Conservation (phyloP, 139 green algal species). For the Chlorella sp. region DNA sequence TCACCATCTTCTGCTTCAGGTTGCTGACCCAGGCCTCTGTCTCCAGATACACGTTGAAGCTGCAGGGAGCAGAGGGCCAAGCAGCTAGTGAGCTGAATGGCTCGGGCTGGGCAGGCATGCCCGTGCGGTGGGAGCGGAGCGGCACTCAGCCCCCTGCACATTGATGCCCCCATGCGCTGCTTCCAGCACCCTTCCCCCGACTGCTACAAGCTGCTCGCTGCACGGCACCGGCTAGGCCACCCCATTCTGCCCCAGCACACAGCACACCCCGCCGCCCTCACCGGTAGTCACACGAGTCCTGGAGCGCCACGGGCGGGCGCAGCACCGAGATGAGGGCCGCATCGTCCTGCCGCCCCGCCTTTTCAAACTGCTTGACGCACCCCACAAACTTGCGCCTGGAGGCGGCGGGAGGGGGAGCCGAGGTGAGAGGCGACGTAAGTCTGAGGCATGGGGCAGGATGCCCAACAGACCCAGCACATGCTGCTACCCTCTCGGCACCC, state of each 20-base stretch:
- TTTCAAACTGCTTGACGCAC: slow-evolving; percentile 16
- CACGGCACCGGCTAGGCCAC: too few species aligned
- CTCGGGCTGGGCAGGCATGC: background rate
- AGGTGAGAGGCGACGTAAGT: background rate
- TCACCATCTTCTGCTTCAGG: slow-evolving; percentile 52
- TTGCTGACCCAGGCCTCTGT: slow-evolving; percentile 45
- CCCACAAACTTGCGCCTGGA: slow-evolving; percentile 32
- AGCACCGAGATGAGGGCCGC: slow-evolving; percentile 37
- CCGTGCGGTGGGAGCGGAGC: too few species aligned
- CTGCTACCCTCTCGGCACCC: background rate
- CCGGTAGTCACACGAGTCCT: slow-evolving; percentile 43
- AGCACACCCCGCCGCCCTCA: background rate
- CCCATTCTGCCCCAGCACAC: too few species aligned
- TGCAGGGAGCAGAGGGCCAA: background rate
- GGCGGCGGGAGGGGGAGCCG: too few species aligned
- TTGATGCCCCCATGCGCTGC: too few species aligned
- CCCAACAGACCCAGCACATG: background rate
- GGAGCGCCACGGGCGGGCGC: slow-evolving; percentile 19
- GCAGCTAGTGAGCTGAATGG: background rate
- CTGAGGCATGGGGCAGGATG: background rate
- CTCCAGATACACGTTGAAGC: slow-evolving; percentile 55
- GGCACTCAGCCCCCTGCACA: too few species aligned
- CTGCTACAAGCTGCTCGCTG: too few species aligned
- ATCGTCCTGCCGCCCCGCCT: slow-evolving; percentile 19
- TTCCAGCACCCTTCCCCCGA: too few species aligned